These are phyloP conservation scores for Dendrobium catenatum DNA, from an alignment of 106 monocot genomes.

Conservation along the genomic window DNA sequence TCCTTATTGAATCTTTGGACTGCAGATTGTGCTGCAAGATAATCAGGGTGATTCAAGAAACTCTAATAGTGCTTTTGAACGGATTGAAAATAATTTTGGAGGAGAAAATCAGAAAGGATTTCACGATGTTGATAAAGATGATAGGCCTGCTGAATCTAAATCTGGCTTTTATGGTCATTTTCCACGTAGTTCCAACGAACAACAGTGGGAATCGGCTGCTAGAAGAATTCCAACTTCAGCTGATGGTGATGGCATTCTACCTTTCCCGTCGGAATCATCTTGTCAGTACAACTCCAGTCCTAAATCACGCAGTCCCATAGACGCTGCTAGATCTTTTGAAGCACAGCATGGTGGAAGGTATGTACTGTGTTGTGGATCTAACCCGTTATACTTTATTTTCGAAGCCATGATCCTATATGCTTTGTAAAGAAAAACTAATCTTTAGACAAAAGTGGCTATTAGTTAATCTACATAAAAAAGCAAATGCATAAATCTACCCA, in stretches of 20 bases:
- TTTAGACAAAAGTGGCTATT: neutral
- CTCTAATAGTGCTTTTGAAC: slow-evolving; percentile 28
- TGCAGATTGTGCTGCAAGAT: slow-evolving; percentile 66
- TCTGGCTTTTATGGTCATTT: slow-evolving; percentile 23
- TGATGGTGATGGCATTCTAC: slow-evolving; percentile 30
- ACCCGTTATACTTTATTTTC: neutral
- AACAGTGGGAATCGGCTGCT: slow-evolving; percentile 17
- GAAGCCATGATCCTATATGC: neutral
- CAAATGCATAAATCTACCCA: neutral
- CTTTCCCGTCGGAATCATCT: slow-evolving; percentile 24
- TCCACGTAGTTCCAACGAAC: slow-evolving; percentile 15
- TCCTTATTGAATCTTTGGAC: neutral
- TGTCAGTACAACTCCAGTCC: slow-evolving; percentile 16
- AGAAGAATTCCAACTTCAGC: slow-evolving; percentile 18
- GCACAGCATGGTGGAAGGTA: slow-evolving; percentile 41
- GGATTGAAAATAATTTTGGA: slow-evolving; percentile 30
- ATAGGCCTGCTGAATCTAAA: slow-evolving; percentile 17
- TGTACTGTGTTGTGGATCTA: slow-evolving; percentile 12
- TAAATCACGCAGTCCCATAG: slow-evolving; percentile 27
- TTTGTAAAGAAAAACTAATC: neutral
- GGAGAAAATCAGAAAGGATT: slow-evolving; percentile 18
- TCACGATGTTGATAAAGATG: slow-evolving; percentile 27
- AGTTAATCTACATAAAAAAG: neutral
- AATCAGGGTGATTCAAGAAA: slow-evolving; percentile 32
- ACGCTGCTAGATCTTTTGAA: slow-evolving; percentile 11